Evolutionary conservation across 208 protist genomes (phyloP).

Genomic region (Trypanosoma mega): DNA sequence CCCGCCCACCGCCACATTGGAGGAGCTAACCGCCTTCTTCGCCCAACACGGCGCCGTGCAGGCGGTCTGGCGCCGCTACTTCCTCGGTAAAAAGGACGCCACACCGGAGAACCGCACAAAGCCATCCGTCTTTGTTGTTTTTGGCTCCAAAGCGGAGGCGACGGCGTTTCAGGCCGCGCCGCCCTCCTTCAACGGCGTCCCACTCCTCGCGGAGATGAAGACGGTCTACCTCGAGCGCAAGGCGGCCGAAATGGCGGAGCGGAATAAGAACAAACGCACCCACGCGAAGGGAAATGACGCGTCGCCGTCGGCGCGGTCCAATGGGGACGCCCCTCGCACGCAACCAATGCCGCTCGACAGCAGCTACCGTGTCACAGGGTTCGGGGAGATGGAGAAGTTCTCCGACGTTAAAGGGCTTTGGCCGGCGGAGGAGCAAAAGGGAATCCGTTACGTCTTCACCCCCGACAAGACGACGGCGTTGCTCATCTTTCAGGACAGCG

Average conservation of each 20-base stretch:
- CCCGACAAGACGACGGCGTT: conserved; percentile 61
- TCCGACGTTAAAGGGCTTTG: conserved; percentile 79
- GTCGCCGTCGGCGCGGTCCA: background rate
- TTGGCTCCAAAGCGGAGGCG: conserved; percentile 58
- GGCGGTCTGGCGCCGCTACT: conserved; percentile 87
- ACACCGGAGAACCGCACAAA: conserved; percentile 60
- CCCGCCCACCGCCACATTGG: conserved; percentile 62
- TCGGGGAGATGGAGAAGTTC: conserved; percentile 67
- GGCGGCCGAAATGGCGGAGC: conserved; percentile 60
- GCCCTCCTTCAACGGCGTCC: conserved; percentile 60
- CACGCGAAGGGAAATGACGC: conserved; percentile 10
- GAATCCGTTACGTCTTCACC: conserved; percentile 85
- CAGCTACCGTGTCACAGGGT: conserved; percentile 74
- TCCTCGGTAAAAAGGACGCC: conserved; percentile 61
- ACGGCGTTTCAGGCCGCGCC: conserved; percentile 62
- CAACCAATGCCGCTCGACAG: conserved; percentile 78
- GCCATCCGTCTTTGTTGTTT: conserved; percentile 87
- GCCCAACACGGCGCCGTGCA: conserved; percentile 65
- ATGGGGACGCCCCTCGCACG: conserved; percentile 30
- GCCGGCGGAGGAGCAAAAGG: conserved; percentile 81
- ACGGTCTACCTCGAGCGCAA: conserved; percentile 71
- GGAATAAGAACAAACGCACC: conserved; percentile 48
- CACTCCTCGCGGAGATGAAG: conserved; percentile 82
- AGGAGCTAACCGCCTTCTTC: conserved; percentile 82
- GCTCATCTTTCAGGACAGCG: conserved; percentile 84